These are phyloP conservation scores for Scedosporium aurantiacum DNA, from an alignment of 2,329 filamentous ascomycete species.

Conservation along the genomic window DNA sequence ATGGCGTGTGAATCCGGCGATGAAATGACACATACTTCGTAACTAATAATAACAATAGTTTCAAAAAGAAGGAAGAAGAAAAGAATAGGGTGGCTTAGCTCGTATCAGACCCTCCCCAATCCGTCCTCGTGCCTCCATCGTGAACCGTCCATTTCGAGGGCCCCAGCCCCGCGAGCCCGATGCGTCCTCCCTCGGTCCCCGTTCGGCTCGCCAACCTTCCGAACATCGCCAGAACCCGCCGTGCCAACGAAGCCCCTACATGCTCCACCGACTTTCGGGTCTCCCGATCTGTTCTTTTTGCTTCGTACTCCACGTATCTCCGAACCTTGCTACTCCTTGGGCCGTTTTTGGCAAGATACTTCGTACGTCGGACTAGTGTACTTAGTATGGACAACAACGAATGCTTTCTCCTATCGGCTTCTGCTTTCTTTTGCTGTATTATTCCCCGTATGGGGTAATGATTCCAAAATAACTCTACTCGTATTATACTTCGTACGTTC, in stretches of 20 bases:
- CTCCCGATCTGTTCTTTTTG: background rate
- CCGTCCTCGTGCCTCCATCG: background rate
- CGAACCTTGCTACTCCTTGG: background rate
- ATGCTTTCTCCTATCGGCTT: no score
- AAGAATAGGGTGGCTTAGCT: no score
- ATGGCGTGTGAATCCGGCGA: no score
- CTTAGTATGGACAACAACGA: no score
- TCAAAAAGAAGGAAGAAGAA: no score
- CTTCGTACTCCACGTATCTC: background rate
- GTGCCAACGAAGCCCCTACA: no score
- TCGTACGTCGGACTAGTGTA: background rate
- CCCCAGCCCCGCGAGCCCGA: background rate
- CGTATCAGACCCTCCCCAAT: background rate
- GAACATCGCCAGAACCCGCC: constrained; percentile 5
- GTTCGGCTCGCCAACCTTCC: constrained; percentile 1
- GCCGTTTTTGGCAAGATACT: background rate
- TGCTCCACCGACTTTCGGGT: background rate
- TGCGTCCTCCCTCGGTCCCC: background rate
- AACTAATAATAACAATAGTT: no score
- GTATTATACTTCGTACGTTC: no score
- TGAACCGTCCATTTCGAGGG: background rate
- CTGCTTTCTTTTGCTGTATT: no score
- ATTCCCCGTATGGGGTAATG: no score
- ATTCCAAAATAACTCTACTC: no score
- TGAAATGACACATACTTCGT: no score